These are phyloP conservation scores for Exophiala spinifera DNA, from an alignment of 2,329 filamentous ascomycete genomes.

Conservation along the genomic window DNA sequence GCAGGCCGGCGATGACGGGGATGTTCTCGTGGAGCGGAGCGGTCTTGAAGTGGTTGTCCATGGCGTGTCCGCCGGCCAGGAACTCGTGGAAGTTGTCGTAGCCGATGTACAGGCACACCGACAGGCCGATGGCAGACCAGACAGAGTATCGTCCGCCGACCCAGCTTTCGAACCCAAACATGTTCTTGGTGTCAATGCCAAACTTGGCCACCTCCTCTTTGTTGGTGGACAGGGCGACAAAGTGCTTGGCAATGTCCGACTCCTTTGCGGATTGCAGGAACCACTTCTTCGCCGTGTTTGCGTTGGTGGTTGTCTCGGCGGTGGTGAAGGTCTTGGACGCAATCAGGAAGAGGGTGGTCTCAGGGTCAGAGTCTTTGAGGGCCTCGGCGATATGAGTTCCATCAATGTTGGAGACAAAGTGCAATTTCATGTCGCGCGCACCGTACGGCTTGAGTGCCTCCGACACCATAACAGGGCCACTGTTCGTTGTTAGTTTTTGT, in stretches of 20 bases:
- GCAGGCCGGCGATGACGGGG: slow-evolving; percentile 80
- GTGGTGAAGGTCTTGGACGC: slow-evolving; percentile 99
- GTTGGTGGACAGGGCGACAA: slow-evolving; percentile 96
- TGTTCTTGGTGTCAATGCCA: slow-evolving; percentile 97
- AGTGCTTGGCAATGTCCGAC: slow-evolving; percentile 87
- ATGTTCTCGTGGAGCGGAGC: slow-evolving; percentile 93
- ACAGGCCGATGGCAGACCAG: slow-evolving; percentile 96
- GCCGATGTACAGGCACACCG: slow-evolving; percentile 90
- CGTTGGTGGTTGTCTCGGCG: slow-evolving; percentile 94
- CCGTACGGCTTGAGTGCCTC: slow-evolving; percentile 96
- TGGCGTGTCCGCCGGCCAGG: slow-evolving; percentile 87
- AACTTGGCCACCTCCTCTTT: slow-evolving; percentile 95
- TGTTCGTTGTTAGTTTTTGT: slow-evolving; percentile 43
- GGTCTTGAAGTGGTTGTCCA: slow-evolving; percentile 97
- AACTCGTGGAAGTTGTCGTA: slow-evolving; percentile 98
- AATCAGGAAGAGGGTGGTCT: slow-evolving; percentile 97
- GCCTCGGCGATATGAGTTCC: slow-evolving; percentile 97
- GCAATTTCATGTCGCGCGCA: slow-evolving; percentile 77
- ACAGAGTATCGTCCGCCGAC: slow-evolving; percentile 97
- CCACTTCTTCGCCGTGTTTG: slow-evolving; percentile 95
- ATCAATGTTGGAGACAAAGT: slow-evolving; percentile 99
- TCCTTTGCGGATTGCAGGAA: slow-evolving; percentile 87
- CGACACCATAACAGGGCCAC: slow-evolving; percentile 97
- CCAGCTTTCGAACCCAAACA: slow-evolving; percentile 99
- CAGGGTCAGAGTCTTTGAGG: slow-evolving; percentile 80